These are phyloP conservation scores for Zygosaccharomyces rouxii DNA, from an alignment of 805 yeast species.

Conservation along the genomic window DNA sequence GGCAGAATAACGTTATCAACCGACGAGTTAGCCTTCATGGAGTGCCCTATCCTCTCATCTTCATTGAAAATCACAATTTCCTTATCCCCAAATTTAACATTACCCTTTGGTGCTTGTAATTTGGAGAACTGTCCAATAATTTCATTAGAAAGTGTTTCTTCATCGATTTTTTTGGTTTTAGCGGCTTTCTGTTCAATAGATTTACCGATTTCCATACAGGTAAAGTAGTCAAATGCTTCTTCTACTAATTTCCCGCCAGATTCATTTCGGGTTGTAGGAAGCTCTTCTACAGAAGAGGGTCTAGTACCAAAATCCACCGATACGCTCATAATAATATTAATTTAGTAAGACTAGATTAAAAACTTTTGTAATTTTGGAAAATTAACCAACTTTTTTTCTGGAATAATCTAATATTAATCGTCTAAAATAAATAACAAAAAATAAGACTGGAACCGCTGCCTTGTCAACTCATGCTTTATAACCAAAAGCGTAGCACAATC, in stretches of 20 bases:
- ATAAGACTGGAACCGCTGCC: no score
- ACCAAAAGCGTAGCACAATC: no score
- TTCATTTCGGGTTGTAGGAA: background rate
- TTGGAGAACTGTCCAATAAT: background rate
- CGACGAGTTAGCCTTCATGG: background rate
- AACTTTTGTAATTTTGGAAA: no score
- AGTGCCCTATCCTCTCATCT: background rate
- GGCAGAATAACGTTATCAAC: background rate
- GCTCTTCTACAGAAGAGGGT: background rate
- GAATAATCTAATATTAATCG: no score
- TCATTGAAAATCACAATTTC: background rate
- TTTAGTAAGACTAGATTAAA: no score
- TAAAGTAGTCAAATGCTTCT: slow-evolving; percentile 1
- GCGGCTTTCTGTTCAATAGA: background rate
- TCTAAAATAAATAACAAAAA: no score
- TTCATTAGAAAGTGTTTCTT: background rate
- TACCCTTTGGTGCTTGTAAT: slow-evolving; percentile 1
- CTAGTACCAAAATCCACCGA: background rate
- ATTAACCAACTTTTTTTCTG: no score
- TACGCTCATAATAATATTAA: background rate
- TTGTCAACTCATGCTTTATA: no score
- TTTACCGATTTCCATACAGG: background rate
- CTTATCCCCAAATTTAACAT: background rate
- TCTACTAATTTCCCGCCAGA: background rate
- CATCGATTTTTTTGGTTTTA: background rate